These are phyloP conservation scores for Verbena officinalis DNA, from an alignment of 257 asterid species.

Conservation along the genomic window DNA sequence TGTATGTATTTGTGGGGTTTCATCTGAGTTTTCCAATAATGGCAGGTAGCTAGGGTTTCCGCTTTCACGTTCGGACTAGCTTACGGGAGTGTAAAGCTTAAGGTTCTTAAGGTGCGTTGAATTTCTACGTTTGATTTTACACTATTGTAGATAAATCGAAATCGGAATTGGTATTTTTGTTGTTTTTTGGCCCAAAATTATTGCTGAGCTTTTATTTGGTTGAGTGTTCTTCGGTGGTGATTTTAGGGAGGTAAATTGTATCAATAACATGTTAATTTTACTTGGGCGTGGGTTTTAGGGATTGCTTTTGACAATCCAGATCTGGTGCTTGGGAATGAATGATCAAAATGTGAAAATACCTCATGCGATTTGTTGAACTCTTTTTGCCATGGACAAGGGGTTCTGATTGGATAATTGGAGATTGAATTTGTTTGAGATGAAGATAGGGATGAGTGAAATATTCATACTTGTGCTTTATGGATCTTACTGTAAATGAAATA, in stretches of 20 bases:
- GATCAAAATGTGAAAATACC: too few species aligned
- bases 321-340: slow-evolving; percentile 13
- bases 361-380: too few species aligned
- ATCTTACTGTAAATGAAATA: neutral
- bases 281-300: neutral
- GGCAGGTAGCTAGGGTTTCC: slow-evolving; percentile 62
- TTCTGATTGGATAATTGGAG: neutral
- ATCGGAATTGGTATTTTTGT: neutral
- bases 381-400: too few species aligned
- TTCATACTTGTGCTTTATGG: neutral
- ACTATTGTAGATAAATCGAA: slow-evolving; percentile 3
- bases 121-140: neutral
- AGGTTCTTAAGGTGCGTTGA: slow-evolving; percentile 45
- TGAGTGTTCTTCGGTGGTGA: neutral
- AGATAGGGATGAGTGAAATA: neutral
- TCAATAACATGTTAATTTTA: neutral
- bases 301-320: slow-evolving; percentile 15
- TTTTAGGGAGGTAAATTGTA: neutral
- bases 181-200: too few species aligned
- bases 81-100: slow-evolving; percentile 56
- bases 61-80: slow-evolving; percentile 53
- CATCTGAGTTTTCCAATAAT: slow-evolving; percentile 23
- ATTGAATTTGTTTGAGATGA: neutral
- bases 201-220: slow-evolving; percentile 7
- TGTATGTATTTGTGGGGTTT: slow-evolving; percentile 5